phyloP scores from a whole-genome alignment of 148 eudicot species.

The Polygonum maritimum region DNA sequence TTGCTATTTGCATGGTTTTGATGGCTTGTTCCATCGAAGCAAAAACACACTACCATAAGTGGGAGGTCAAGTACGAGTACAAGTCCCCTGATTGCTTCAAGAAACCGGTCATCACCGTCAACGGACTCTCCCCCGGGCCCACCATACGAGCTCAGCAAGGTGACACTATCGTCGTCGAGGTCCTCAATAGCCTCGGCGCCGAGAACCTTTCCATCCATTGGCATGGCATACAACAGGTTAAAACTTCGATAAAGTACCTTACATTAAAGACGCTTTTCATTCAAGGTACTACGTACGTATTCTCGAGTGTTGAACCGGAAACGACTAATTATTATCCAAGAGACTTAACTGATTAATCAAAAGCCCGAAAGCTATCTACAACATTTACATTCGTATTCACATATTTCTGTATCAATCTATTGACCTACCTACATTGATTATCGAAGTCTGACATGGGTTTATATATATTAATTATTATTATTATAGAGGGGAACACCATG shows the following conservation, averaged over 20 bases:
- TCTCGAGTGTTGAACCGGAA: no score
- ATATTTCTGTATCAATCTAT: no score
- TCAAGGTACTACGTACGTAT: no score
- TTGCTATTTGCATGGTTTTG: not conserved
- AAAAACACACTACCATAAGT: conserved; percentile 14
- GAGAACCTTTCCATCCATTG: conserved; percentile 79
- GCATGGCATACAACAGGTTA: conserved; percentile 92
- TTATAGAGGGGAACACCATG: conserved; percentile 67
- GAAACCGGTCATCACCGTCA: conserved; percentile 53
- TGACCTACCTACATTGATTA: no score
- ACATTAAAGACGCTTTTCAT: no score
- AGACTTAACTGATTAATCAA: no score
- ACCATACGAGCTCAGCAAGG: conserved; percentile 59
- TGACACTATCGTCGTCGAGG: conserved; percentile 62
- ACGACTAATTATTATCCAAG: no score
- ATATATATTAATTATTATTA: not conserved
- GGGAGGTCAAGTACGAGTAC: conserved; percentile 73
- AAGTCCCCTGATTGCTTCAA: conserved; percentile 64
- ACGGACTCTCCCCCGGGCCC: conserved; percentile 68
- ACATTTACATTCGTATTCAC: no score
- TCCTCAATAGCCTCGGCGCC: conserved; percentile 53
- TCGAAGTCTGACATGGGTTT: no score
- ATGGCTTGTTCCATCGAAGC: not conserved
- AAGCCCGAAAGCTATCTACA: no score
- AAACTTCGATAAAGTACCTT: no score